Percentiles rank a stretch among this genome's conserved stretches.
phyloP scores from a whole-genome alignment of 208 protist genomes.

The Leishmania aethiopica region DNA sequence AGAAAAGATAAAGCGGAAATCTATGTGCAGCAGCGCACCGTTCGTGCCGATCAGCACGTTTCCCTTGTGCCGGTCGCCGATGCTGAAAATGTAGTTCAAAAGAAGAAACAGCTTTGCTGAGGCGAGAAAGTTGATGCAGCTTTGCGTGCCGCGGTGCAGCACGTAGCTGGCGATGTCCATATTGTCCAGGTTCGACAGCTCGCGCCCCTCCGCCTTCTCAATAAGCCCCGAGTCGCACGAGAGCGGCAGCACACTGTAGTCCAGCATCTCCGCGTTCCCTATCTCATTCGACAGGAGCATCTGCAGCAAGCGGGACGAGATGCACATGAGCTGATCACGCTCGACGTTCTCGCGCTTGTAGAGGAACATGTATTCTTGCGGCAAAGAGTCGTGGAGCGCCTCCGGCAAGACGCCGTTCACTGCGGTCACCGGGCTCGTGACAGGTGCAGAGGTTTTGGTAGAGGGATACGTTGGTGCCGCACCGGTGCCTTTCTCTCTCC shows the following conservation, averaged over 20 bases:
- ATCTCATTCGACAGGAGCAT: slow-evolving; percentile 54
- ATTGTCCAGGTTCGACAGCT: slow-evolving; percentile 39
- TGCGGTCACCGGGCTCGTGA: background rate
- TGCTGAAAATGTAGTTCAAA: slow-evolving; percentile 85
- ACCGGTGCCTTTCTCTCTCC: background rate
- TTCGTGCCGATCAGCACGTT: slow-evolving; percentile 80
- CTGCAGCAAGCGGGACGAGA: slow-evolving; percentile 60
- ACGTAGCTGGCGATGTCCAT: slow-evolving; percentile 44
- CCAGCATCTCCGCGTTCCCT: slow-evolving; percentile 47
- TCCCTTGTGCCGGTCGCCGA: slow-evolving; percentile 81
- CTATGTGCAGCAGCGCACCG: slow-evolving; percentile 83
- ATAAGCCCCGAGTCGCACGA: slow-evolving; percentile 63
- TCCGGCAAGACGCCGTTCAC: background rate
- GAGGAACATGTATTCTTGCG: slow-evolving; percentile 47
- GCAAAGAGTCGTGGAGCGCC: background rate
- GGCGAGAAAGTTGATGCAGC: slow-evolving; percentile 53
- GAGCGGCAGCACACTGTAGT: slow-evolving; percentile 76
- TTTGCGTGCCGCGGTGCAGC: slow-evolving; percentile 18
- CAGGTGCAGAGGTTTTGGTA: background rate
- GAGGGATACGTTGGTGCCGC: too few species aligned
- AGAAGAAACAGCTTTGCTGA: slow-evolving; percentile 87
- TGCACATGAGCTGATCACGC: slow-evolving; percentile 84
- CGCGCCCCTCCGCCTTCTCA: slow-evolving; percentile 61
- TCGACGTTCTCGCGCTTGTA: slow-evolving; percentile 81
- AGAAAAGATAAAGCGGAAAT: slow-evolving; percentile 78